Conservation (phyloP, 164 flowering plant genomes). For the Pachysandra terminalis region DNA sequence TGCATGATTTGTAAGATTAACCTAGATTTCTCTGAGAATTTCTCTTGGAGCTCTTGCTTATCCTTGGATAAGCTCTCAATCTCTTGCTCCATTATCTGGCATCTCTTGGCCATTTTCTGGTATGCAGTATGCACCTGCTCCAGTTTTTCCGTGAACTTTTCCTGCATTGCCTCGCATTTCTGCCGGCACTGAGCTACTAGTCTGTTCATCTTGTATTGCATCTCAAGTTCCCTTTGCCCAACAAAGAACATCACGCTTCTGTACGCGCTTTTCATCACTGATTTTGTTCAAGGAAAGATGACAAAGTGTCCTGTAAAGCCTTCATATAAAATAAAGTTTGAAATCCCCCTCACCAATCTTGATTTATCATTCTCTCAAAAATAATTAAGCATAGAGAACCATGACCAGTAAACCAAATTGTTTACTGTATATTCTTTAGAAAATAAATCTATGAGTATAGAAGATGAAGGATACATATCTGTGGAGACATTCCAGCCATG, state of each 20-base stretch:
- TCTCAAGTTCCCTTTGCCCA: conserved; percentile 92
- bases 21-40: conserved; percentile 96
- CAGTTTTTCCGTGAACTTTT: conserved; percentile 83
- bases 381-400: neutral
- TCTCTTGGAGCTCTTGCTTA: conserved; percentile 94
- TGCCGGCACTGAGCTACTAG: conserved; percentile 82
- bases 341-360: neutral
- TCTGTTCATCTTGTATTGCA: conserved; percentile 93
- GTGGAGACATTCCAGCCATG: conserved; percentile 92
- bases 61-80: conserved; percentile 76
- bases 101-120: conserved; percentile 87
- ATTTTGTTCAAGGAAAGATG: conserved; percentile 41
- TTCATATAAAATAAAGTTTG: neutral
- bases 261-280: conserved; percentile 95
- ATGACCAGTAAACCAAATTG: neutral
- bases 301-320: neutral
- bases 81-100: conserved; percentile 95
- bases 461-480: conserved; percentile 69
- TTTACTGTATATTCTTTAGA: no score
- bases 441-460: no score
- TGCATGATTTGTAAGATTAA: conserved; percentile 11
- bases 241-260: conserved; percentile 90
- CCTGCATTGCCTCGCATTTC: conserved; percentile 92
- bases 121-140: conserved; percentile 92
- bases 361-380: neutral